Evolutionary conservation across 805 yeast genomes (phyloP), one percentile per base, ranked within the genome.

Genomic region (Tetrapisispora pingtungensis): DNA sequence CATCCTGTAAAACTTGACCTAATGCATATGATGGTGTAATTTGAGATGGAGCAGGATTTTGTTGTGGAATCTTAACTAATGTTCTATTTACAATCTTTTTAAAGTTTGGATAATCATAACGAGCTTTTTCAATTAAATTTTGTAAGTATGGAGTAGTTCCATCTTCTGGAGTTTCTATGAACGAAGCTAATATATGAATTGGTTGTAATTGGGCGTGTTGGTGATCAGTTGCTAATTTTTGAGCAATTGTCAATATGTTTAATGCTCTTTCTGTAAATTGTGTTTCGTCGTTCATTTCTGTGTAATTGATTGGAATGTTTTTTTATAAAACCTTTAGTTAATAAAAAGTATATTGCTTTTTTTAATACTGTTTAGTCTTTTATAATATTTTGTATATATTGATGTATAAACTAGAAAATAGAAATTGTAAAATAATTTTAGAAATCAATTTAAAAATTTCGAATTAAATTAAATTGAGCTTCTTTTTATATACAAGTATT

Each of bases 231-330:
- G 97, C 96, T 49, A 93, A 66, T 59, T 82, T 77, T 47, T 80
- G 77, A 44, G 97, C 95, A 56, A 77, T 72, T 54, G 84, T 82
- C 41, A 93, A 72, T 48, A 90, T 77, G 44, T 75, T 80, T 56
- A 87, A 76, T 36, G 97, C 97, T 64, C 93, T 84, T 64, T 93
- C 97, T 49, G 98, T 93, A 54, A 86, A 84, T 72, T 86, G 89
- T 47, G 89, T 62, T 52, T 68, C 69, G 56, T 69, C 72, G 70
- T 68, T 68, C 59, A 56, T 19, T 42, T 20, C 33, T 24, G 26
- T 3, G 20, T 28, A 22, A 22, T 22, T n/a, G n/a, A n/a, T n/a
- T n/a, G n/a, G n/a, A n/a, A n/a, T n/a, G n/a, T n/a, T n/a, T n/a
- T n/a, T n/a, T n/a, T n/a, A n/a, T n/a, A n/a, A n/a, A n/a, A n/a